phyloP scores from a whole-genome alignment of 495 filamentous ascomycete genomes.

The Penicillium odoratum region DNA sequence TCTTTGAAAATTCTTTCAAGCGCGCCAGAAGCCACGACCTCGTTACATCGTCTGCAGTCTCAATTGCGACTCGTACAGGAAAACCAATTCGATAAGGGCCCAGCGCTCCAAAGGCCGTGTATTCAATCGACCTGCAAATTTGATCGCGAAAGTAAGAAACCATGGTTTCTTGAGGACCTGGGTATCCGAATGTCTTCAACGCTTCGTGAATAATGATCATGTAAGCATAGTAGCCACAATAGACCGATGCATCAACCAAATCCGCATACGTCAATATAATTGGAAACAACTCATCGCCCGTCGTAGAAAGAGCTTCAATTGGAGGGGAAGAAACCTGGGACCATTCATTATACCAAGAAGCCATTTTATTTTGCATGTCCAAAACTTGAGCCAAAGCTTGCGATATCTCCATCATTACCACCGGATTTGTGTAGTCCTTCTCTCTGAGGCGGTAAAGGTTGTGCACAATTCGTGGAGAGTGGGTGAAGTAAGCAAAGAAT shows the following conservation, averaged over 20 bases:
- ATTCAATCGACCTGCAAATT: conserved; percentile 40
- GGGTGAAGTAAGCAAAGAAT: conserved; percentile 35
- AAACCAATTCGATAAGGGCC: conserved; percentile 37
- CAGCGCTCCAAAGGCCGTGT: conserved; percentile 28
- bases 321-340: conserved; percentile 23
- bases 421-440: conserved; percentile 13
- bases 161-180: conserved; percentile 31
- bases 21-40: conserved; percentile 31
- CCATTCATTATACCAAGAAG: conserved; percentile 29
- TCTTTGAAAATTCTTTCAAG: conserved; percentile 27
- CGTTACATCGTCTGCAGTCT: conserved; percentile 29
- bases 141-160: conserved; percentile 33
- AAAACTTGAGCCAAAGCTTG: conserved; percentile 22
- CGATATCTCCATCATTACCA: conserved; percentile 17
- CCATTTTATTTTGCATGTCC: conserved; percentile 25
- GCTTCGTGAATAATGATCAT: conserved; percentile 36
- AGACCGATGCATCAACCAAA: conserved; percentile 26
- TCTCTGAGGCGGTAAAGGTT: conserved; percentile 27
- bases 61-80: conserved; percentile 31
- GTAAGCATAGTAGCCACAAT: conserved; percentile 34
- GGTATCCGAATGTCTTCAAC: conserved; percentile 25
- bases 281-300: conserved; percentile 26
- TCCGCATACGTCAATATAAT: conserved; percentile 29
- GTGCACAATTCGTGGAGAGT: conserved; percentile 33
- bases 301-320: conserved; percentile 21